These are phyloP conservation scores for Diaporthe citri DNA, from an alignment of 2,329 filamentous ascomycete species.

Conservation along the genomic window DNA sequence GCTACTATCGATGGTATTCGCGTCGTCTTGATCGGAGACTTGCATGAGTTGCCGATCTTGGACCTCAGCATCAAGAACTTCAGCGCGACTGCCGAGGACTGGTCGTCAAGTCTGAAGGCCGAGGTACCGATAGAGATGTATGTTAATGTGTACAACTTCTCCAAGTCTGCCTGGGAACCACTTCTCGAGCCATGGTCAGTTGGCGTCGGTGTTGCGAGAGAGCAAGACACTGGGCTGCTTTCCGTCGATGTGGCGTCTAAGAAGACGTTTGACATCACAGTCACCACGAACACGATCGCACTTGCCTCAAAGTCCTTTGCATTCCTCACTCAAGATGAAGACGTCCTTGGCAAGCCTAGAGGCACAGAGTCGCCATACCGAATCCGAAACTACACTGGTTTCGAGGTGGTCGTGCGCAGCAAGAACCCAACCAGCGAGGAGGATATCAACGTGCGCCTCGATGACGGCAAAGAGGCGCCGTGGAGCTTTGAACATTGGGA, in stretches of 20 bases:
- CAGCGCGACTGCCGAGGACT: constrained; percentile 85
- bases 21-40: constrained; percentile 92
- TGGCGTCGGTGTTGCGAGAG: constrained; percentile 88
- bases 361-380: constrained; percentile 93
- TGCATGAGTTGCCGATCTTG: constrained; percentile 94
- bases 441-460: constrained; percentile 79
- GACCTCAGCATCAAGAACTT: constrained; percentile 96
- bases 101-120: constrained; percentile 88
- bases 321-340: constrained; percentile 88
- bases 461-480: constrained; percentile 89
- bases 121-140: constrained; percentile 94
- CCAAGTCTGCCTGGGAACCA: constrained; percentile 98
- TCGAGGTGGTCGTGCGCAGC: constrained; percentile 86
- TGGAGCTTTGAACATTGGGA: constrained; percentile 99
- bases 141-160: constrained; percentile 98
- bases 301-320: constrained; percentile 92
- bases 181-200: constrained; percentile 96
- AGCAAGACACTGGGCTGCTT: constrained; percentile 79
- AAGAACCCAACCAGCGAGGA: constrained; percentile 77
- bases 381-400: constrained; percentile 95
- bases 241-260: constrained; percentile 89
- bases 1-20: constrained; percentile 89
- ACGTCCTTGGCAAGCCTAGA: constrained; percentile 92
- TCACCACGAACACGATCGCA: constrained; percentile 94
- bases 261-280: constrained; percentile 89